These are phyloP conservation scores for Plasmodium relictum DNA, from an alignment of 169 alveolate genomes.

Conservation along the genomic window DNA sequence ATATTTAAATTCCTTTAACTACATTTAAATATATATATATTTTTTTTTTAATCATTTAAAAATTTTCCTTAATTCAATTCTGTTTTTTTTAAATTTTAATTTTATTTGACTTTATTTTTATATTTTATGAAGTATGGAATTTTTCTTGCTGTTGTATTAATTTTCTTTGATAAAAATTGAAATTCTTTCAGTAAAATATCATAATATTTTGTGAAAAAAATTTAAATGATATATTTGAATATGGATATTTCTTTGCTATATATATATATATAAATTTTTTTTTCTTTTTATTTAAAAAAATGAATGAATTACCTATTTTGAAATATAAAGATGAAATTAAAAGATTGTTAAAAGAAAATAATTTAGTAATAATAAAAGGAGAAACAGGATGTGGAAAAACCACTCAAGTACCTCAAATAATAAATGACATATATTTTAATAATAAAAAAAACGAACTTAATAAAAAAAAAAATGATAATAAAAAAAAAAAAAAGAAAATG, in stretches of 20 bases:
- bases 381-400: slow-evolving; percentile 98
- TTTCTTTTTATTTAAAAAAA: slow-evolving; percentile 1
- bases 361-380: slow-evolving; percentile 84
- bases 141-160: too few species aligned
- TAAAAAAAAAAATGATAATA: background rate
- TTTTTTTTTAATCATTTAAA: too few species aligned
- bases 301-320: slow-evolving; percentile 50
- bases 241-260: background rate
- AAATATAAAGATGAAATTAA: slow-evolving; percentile 65
- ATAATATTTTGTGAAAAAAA: too few species aligned
- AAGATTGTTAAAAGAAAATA: slow-evolving; percentile 35
- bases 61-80: too few species aligned
- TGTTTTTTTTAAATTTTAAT: too few species aligned
- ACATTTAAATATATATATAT: background rate
- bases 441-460: background rate
- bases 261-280: background rate
- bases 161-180: too few species aligned
- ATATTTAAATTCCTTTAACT: background rate
- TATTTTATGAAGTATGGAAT: too few species aligned
- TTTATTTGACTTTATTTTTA: too few species aligned
- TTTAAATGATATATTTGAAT: background rate
- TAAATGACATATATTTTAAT: slow-evolving; percentile 85
- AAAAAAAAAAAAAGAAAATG: background rate
- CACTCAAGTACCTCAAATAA: slow-evolving; percentile 96
- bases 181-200: too few species aligned